Evolutionary conservation across 2,329 filamentous ascomycete genomes (phyloP), one percentile per base, ranked within the genome.

Genomic region (Ploettnerulaceae sp.): DNA sequence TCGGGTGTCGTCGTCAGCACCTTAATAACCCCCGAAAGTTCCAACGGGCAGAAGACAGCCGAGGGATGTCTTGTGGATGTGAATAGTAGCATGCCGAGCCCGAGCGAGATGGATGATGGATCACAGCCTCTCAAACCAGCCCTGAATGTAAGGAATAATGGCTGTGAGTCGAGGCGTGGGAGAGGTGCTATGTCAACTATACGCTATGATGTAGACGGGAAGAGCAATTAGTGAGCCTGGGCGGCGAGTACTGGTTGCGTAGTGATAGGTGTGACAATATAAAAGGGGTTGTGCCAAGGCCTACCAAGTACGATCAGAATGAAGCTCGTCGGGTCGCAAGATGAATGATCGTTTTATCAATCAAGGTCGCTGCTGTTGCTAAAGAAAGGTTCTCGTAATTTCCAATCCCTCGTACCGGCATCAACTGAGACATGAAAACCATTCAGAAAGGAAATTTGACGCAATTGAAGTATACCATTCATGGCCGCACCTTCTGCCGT

Each of bases 1-100:
- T 46, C 33, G 53, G 48, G 43, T 45, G 7, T 28, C 25, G 36
- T 44, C 39, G 53, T 55, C 29, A 55, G 53, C 53, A 51, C 51
- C 40, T 45, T 53, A 55, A 46, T 29, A 18, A 25, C 35, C 47
- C 49, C 47, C 29, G 34, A 38, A 38, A 21, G 15, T n/a, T 36
- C 44, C 26, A 29, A 25, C 24, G 25, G 33, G 18, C 18, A 31
- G 32, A 14, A 48, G 40, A 41, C 17, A 26, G 35, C 39, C 29
- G 22, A 34, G 5, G 25, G 29, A 17, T 5, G 14, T 15, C 34
- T 32, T 11, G 22, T 28, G 26, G 33, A 28, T 24, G 31, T n/a
- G 11, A 8, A 44, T n/a, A 17, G 28, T 34, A 5, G 31, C 9
- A n/a, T 29, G 5, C 25, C 25, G 37, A 29, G 14, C 37, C 25